Evolutionary conservation across 164 flowering plant genomes (phyloP).

Genomic region (Annona squamosa): DNA sequence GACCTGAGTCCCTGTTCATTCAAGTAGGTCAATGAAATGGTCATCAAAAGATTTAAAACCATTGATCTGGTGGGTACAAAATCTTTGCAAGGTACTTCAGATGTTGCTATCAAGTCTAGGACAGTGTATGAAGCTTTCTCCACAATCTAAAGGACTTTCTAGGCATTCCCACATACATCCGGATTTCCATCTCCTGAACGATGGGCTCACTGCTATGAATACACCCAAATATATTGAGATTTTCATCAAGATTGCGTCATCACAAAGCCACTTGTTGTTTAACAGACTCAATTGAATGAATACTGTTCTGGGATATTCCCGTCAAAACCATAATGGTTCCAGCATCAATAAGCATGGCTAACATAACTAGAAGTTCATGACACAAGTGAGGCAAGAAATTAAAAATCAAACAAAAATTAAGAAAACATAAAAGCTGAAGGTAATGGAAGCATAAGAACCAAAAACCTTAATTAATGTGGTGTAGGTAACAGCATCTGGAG

Average conservation of each 20-base stretch:
- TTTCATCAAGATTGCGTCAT: not conserved
- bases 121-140: not conserved
- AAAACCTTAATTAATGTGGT: conserved; percentile 60
- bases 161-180: not conserved
- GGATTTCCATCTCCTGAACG: not conserved
- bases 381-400: not conserved
- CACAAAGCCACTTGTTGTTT: not conserved
- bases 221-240: not conserved
- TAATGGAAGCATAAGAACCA: not conserved
- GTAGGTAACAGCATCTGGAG: conserved; percentile 59
- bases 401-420: too few species aligned
- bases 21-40: not conserved
- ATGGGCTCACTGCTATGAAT: not conserved
- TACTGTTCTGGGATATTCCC: too few species aligned
- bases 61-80: not conserved
- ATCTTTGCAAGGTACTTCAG: too few species aligned
- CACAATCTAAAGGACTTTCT: not conserved
- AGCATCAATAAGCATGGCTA: not conserved
- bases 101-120: too few species aligned
- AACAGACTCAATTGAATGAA: not conserved
- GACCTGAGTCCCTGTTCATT: not conserved
- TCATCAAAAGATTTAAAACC: not conserved
- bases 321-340: too few species aligned
- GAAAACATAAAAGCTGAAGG: not conserved
- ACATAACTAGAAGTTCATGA: not conserved